Base-by-base conservation (phyloP, 345 rosid genomes). In the Iberis pinnata region DNA sequence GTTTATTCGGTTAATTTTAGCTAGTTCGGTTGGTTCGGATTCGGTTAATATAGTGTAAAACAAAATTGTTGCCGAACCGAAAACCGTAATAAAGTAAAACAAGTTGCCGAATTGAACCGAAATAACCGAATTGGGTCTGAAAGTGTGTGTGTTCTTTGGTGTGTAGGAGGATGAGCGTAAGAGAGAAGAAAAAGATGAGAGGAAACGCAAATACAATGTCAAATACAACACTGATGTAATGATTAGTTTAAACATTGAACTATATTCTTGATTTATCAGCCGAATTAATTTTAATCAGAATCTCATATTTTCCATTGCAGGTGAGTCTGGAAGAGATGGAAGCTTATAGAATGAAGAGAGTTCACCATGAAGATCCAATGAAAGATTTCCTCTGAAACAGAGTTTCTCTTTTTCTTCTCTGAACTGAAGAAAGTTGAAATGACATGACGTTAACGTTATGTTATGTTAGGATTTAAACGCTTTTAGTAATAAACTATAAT, bases 261-360 rank as follows among this genome's bases (percentile, higher is more conserved):
- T 16, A 22, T 31, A 13, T 53, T 17, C 47, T 53, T 11, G 15
- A 31, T n/a, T n/a, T n/a, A n/a, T n/a, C n/a, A n/a, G 10, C 12
- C 47, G 31, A 47, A 13, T 8, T 8, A 49, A 33, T 14, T 13
- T 9, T 32, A 18, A 56, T 41, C 14, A 13, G 12, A 32, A 31
- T 48, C 22, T 41, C n/a, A 9, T 10, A 7, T 52, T 31, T 26
- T 29, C 10, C n/a, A 16, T 47, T 7, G 12, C 66, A 83, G 89
- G 90, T 76, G 18, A 83, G 87, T 40, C 71, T 60, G 0, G 86
- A 81, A 65, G 92, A 86, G 18, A 86, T 83, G 92, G 92, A 86
- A 53, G 88, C 89, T 1, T 85, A 79, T 55, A 72, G 94, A 60
- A 78, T 85, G 89, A 82, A 78, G 76, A 82, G 29, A 57, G 58